These are phyloP conservation scores for Tylopilus sp. DNA, from an alignment of 1,284 basidiomycete species.

Conservation along the genomic window DNA sequence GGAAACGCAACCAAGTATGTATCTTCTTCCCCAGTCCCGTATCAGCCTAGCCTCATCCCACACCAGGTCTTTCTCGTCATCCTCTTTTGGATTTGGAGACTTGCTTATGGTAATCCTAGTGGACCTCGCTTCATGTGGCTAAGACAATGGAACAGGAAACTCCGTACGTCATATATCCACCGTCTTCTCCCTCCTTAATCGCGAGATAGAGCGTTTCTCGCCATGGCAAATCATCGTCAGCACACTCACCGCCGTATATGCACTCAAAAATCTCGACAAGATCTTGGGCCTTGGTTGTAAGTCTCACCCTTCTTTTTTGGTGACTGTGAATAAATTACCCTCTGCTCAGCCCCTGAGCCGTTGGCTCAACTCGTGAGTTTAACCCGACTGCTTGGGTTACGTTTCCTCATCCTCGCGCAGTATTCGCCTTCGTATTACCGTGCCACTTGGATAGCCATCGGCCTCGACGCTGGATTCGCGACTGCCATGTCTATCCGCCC, in stretches of 20 bases:
- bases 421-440: constrained; percentile 93
- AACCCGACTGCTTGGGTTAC: neutral
- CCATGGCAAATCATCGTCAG: constrained; percentile 93
- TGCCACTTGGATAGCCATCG: constrained; percentile 93
- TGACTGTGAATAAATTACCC: constrained; percentile 1
- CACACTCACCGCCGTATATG: constrained; percentile 83
- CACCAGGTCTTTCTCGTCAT: constrained; percentile 79
- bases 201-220: constrained; percentile 69
- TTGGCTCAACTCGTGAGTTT: constrained; percentile 74
- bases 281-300: constrained; percentile 79
- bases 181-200: neutral
- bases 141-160: constrained; percentile 51
- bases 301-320: constrained; percentile 29
- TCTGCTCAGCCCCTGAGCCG: constrained; percentile 80
- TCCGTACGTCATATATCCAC: constrained; percentile 46
- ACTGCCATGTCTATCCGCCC: constrained; percentile 93
- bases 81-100: constrained; percentile 84
- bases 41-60: constrained; percentile 2
- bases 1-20: constrained; percentile 71
- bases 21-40: neutral
- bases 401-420: constrained; percentile 39
- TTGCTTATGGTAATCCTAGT: constrained; percentile 64
- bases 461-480: constrained; percentile 95
- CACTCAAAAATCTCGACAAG: constrained; percentile 83
- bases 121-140: constrained; percentile 68